Evolutionary conservation across 495 filamentous ascomycete species (phyloP).

Genomic region (Aspergillus affinis): DNA sequence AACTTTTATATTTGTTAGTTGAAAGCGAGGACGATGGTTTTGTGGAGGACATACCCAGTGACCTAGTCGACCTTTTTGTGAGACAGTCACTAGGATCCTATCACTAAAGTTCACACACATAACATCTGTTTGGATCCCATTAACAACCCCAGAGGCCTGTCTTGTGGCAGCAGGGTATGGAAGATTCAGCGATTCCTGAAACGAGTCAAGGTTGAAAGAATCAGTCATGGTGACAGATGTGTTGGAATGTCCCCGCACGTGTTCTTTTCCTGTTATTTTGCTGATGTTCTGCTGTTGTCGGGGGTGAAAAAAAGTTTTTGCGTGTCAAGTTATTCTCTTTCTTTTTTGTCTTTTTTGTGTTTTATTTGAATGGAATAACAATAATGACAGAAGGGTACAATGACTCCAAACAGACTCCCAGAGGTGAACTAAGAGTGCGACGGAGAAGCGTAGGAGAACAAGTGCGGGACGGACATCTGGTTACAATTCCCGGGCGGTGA

Average conservation of each 20-base stretch:
- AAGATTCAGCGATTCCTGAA: slow-evolving; percentile 40
- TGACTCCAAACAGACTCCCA: neutral
- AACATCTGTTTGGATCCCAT: slow-evolving; percentile 69
- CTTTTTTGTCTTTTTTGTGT: neutral
- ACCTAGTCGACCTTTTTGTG: slow-evolving; percentile 78
- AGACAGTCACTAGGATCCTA: slow-evolving; percentile 88
- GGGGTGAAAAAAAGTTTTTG: no score
- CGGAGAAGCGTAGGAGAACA: neutral
- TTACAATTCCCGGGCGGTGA: slow-evolving; percentile 16
- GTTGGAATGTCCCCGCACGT: neutral
- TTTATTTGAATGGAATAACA: neutral
- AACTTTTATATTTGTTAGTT: slow-evolving; percentile 55
- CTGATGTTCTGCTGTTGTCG: no score
- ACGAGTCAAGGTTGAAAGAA: slow-evolving; percentile 22
- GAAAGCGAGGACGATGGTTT: slow-evolving; percentile 5
- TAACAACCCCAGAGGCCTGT: slow-evolving; percentile 60
- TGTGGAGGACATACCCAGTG: slow-evolving; percentile 72
- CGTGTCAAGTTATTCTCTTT: neutral
- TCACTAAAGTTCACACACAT: slow-evolving; percentile 75
- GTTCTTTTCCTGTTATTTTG: no score
- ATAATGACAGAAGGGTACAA: neutral
- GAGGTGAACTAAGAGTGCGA: neutral
- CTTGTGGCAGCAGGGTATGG: slow-evolving; percentile 79
- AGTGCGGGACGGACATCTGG: neutral
- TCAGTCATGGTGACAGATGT: slow-evolving; percentile 30